These are phyloP conservation scores for Zasmidium cellare DNA, from an alignment of 2,329 filamentous ascomycete genomes.

Conservation along the genomic window DNA sequence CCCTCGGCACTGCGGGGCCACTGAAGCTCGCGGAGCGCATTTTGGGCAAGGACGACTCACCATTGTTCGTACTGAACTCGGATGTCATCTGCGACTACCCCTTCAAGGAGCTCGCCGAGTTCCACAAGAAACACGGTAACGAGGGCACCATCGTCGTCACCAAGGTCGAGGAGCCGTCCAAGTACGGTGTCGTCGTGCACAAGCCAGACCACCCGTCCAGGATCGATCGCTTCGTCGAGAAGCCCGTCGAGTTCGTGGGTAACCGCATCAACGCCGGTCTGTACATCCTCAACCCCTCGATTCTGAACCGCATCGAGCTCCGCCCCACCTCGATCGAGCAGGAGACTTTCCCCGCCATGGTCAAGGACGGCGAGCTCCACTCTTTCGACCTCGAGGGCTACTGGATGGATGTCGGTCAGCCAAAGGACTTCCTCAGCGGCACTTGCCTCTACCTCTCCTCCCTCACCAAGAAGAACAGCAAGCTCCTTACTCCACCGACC, in stretches of 20 bases:
- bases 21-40: conserved; percentile 93
- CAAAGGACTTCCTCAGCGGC: conserved; percentile 95
- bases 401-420: conserved; percentile 99
- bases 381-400: conserved; percentile 96
- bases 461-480: conserved; percentile 84
- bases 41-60: conserved; percentile 86
- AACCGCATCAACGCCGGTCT: conserved; percentile 99
- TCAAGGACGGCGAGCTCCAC: conserved; percentile 85
- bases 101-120: conserved; percentile 83
- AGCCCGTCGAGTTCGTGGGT: conserved; percentile 96
- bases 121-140: conserved; percentile 89
- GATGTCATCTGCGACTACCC: conserved; percentile 98
- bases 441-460: conserved; percentile 96
- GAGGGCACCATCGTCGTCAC: conserved; percentile 98
- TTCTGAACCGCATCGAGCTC: conserved; percentile 89
- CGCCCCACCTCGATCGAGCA: conserved; percentile 97
- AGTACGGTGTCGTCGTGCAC: conserved; percentile 98
- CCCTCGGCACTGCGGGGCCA: conserved; percentile 90
- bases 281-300: conserved; percentile 93
- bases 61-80: conserved; percentile 98
- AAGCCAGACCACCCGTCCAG: conserved; percentile 86
- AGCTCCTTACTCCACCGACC: conserved; percentile 69
- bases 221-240: conserved; percentile 99
- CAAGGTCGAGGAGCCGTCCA: conserved; percentile 98
- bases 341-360: conserved; percentile 95